A percentile compares a stretch with the other conserved stretches of the same genome.
Evolutionary conservation across 1,284 basidiomycete species (phyloP).

Genomic region (Bondarzewia mesenterica): DNA sequence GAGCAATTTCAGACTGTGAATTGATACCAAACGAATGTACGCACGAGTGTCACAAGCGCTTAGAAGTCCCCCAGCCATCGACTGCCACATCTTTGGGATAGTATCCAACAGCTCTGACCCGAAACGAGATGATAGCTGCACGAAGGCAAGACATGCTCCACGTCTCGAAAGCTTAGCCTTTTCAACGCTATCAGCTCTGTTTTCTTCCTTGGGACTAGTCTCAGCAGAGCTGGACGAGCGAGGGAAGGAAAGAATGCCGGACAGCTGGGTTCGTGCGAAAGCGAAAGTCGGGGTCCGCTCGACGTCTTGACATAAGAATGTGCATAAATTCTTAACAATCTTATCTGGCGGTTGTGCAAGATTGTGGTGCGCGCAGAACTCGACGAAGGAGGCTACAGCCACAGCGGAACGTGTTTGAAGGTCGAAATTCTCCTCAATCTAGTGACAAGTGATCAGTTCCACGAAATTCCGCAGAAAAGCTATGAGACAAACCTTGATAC

Average conservation of each 20-base stretch:
- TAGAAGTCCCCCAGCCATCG: conserved; percentile 75
- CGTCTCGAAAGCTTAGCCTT: conserved; percentile 63
- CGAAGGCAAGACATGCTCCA: conserved; percentile 83
- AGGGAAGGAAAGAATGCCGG: conserved; percentile 78
- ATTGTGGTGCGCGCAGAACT: conserved; percentile 71
- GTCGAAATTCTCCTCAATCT: conserved; percentile 88
- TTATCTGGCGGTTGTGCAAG: conserved; percentile 73
- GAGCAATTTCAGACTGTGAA: conserved; percentile 6
- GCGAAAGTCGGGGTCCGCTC: conserved; percentile 87
- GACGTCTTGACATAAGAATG: conserved; percentile 91
- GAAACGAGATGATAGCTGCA: conserved; percentile 73
- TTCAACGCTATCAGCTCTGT: conserved; percentile 39
- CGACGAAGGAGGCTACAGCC: conserved; percentile 83
- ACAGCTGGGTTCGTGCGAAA: conserved; percentile 45
- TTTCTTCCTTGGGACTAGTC: conserved; percentile 37
- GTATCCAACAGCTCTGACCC: conserved; percentile 65
- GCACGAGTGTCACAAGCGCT: conserved; percentile 61
- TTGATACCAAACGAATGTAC: conserved; percentile 14
- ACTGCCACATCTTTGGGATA: conserved; percentile 92
- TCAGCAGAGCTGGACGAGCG: conserved; percentile 34
- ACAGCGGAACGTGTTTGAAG: conserved; percentile 87
- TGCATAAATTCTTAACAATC: conserved; percentile 96
- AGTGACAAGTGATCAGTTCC: neutral
- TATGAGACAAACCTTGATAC: conserved; percentile 70
- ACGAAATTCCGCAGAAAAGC: neutral